Base-by-base conservation (phyloP, 2,329 filamentous ascomycete genomes). In the Apiospora hydei region DNA sequence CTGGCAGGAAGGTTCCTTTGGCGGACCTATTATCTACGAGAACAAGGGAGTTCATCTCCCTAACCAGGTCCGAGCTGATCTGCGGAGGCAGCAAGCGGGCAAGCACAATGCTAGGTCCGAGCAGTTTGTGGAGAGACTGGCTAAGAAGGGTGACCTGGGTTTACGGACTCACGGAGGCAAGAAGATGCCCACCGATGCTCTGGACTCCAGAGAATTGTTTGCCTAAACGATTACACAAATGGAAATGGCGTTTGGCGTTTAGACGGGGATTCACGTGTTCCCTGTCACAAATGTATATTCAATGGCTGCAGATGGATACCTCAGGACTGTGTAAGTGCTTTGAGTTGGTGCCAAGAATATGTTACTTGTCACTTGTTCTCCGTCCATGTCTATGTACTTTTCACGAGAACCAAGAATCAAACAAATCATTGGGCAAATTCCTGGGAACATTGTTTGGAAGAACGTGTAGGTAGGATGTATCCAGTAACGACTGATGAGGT, bases 11-110 rank as follows among this genome's bases (percentile, higher is more conserved):
- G 95, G 94, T 61, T 95, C 93, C 73, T 98, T 99, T 77, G 96
- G 96, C 70, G 96, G 96, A 0, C 96, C 96, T 3, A 94, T 98
- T 75, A 97, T 99, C 80, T 99, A 97, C 84, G 94, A 98, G 87
- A 98, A 98, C 86, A 96, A 94, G 87, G 87, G 93, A 98, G 82
- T 99, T 98, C 78, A 94, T 99, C 70, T 96, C 93, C 96, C 96
- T 13, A 99, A 99, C 89, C 94, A 98, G 84, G 90, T 98, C 75
- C 89, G 96, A 76, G 88, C 94, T 53, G 96, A 98, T 75, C 83
- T 97, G 77, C 88, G 94, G 77, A 86, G 90, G 83, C 87, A 89
- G 77, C 95, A 94, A 86, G 94, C 95, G 0, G 89, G 90, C 68
- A 90, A 90, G 76, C 96, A 97, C 84, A 93, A 94, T 76, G 87